A percentile compares a stretch with the other conserved stretches of the same genome.
Evolutionary conservation across 106 monocot genomes (phyloP).

Genomic region (Alisma plantagoaquatica): DNA sequence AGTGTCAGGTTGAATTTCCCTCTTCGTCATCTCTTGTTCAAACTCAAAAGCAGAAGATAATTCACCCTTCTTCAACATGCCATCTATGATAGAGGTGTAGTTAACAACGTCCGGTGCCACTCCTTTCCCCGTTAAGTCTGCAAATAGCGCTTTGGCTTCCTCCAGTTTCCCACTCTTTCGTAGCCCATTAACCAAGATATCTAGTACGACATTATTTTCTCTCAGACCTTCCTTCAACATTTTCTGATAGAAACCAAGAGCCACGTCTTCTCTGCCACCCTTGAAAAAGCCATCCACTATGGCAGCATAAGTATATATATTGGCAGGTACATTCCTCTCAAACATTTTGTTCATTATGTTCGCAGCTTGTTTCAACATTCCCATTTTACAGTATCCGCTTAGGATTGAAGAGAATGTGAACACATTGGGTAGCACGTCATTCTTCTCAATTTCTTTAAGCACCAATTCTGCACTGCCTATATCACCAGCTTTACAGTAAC

Average conservation of each 20-base stretch:
- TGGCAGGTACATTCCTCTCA: constrained; percentile 40
- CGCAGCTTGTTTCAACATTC: constrained; percentile 49
- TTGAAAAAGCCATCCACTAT: constrained; percentile 73
- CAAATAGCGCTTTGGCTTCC: constrained; percentile 51
- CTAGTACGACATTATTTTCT: constrained; percentile 45
- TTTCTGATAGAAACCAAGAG: constrained; percentile 45
- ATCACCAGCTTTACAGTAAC: constrained; percentile 59
- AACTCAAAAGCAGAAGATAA: constrained; percentile 44
- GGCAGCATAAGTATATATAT: constrained; percentile 49
- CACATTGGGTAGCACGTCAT: constrained; percentile 35
- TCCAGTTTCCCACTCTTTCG: constrained; percentile 54
- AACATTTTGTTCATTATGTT: constrained; percentile 54
- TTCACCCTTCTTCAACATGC: constrained; percentile 61
- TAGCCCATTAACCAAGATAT: constrained; percentile 71
- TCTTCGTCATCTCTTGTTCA: constrained; percentile 55
- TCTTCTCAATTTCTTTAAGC: constrained; percentile 44
- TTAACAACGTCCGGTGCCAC: constrained; percentile 55
- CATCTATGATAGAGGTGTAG: constrained; percentile 88
- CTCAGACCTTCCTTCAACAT: constrained; percentile 48
- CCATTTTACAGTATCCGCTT: constrained; percentile 59
- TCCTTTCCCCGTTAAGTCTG: constrained; percentile 37
- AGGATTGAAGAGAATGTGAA: constrained; percentile 68
- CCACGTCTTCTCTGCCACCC: constrained; percentile 38
- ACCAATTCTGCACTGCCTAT: constrained; percentile 39
- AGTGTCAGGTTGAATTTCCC: constrained; percentile 46